Evolutionary conservation across 2,329 filamentous ascomycete species (phyloP).

Genomic region (Trichoderma sp.): DNA sequence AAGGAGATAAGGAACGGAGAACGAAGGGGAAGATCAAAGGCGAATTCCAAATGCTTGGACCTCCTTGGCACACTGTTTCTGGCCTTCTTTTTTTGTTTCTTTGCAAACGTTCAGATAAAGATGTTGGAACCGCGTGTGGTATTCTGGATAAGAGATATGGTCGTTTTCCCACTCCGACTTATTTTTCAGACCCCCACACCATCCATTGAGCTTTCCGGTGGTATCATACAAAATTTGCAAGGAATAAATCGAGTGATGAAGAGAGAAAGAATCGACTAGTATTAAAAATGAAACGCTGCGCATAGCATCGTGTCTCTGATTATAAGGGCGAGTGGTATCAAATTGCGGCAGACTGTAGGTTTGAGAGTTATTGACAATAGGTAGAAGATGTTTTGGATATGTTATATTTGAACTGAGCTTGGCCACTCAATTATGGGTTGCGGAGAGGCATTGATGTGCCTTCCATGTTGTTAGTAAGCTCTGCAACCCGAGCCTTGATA

Average conservation of each 20-base stretch:
- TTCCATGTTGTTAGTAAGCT: slow-evolving; percentile 86
- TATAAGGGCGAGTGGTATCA: slow-evolving; percentile 30
- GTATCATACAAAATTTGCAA: slow-evolving; percentile 36
- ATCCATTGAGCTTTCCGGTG: slow-evolving; percentile 32
- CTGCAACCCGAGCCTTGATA: slow-evolving; percentile 96
- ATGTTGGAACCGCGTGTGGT: neutral
- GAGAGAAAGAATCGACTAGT: slow-evolving; percentile 25
- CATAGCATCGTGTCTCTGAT: slow-evolving; percentile 25
- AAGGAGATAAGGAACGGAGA: slow-evolving; percentile 26
- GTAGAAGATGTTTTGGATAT: neutral
- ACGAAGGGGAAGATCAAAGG: slow-evolving; percentile 28
- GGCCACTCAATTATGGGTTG: slow-evolving; percentile 21
- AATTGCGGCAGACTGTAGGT: slow-evolving; percentile 22
- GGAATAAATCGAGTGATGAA: slow-evolving; percentile 22
- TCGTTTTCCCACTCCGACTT: neutral
- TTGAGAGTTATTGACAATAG: neutral
- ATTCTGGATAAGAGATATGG: neutral
- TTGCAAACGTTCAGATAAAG: neutral
- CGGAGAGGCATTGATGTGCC: slow-evolving; percentile 38
- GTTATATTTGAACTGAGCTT: neutral
- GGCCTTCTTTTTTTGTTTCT: neutral
- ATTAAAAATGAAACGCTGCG: slow-evolving; percentile 29
- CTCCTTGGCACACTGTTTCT: neutral
- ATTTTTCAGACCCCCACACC: slow-evolving; percentile 21
- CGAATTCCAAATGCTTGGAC: neutral